Conservation (phyloP, 805 yeast genomes). For the Isabelozyma pseudorhagii region DNA sequence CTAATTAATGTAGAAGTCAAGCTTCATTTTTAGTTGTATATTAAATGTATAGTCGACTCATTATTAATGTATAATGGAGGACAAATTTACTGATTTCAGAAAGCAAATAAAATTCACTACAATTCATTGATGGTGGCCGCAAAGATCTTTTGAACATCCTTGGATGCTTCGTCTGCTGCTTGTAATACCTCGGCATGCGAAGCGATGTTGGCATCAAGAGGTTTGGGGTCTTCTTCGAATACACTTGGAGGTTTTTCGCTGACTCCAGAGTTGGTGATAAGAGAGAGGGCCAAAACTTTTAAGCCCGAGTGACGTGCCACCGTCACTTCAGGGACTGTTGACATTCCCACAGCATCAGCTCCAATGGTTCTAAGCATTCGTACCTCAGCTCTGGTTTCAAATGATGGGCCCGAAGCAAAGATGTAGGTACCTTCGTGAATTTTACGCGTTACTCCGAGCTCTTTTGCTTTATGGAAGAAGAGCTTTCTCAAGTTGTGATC, state of each 20-base stretch:
- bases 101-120: constrained; percentile 7
- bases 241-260: constrained; percentile 67
- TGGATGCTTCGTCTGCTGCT: constrained; percentile 74
- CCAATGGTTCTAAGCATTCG: constrained; percentile 68
- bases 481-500: constrained; percentile 65
- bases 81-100: neutral
- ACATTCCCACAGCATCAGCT: constrained; percentile 96
- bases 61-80: neutral
- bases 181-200: constrained; percentile 89
- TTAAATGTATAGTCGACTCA: neutral
- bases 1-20: neutral
- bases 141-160: constrained; percentile 72
- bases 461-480: constrained; percentile 53
- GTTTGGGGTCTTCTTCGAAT: constrained; percentile 48
- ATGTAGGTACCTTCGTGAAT: constrained; percentile 86
- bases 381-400: constrained; percentile 91
- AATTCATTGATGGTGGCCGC: constrained; percentile 55
- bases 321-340: constrained; percentile 94
- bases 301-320: constrained; percentile 88
- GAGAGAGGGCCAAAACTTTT: constrained; percentile 76
- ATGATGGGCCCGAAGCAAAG: constrained; percentile 90
- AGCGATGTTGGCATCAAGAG: constrained; percentile 73
- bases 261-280: constrained; percentile 83
- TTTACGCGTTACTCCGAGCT: constrained; percentile 47
- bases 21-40: too few species aligned